Conservation (phyloP, 1,284 basidiomycete genomes). For the Fomitopsis schrenkii region DNA sequence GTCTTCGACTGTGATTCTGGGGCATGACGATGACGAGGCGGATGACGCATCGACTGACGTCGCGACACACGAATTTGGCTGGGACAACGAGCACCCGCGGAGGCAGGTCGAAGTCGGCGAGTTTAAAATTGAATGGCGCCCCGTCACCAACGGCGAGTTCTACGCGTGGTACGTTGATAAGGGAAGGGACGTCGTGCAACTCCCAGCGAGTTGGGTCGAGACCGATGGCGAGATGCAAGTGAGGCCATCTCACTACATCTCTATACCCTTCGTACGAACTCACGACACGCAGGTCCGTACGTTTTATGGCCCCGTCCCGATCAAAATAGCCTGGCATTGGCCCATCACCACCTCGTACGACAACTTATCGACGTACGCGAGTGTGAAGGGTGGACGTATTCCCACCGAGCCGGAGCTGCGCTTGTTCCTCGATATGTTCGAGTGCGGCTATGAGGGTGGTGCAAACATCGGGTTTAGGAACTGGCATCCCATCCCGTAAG, state of each 20-base stretch:
- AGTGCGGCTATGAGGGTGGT: slow-evolving; percentile 66
- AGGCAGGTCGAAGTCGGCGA: slow-evolving; percentile 51
- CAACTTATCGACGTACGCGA: slow-evolving; percentile 78
- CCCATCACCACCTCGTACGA: slow-evolving; percentile 82
- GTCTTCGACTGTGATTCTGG: slow-evolving; percentile 60
- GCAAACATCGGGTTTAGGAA: slow-evolving; percentile 86
- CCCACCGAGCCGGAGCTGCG: slow-evolving; percentile 90
- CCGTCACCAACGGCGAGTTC: slow-evolving; percentile 83
- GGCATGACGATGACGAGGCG: slow-evolving; percentile 82
- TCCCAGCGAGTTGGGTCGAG: slow-evolving; percentile 70
- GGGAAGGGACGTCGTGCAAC: slow-evolving; percentile 33
- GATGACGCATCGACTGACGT: slow-evolving; percentile 53
- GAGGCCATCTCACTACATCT: slow-evolving; percentile 11
- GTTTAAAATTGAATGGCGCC: slow-evolving; percentile 80
- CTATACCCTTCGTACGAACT: background rate
- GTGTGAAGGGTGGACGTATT: slow-evolving; percentile 83
- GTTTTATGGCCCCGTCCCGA: slow-evolving; percentile 79
- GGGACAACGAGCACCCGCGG: slow-evolving; percentile 91
- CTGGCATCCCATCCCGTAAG: slow-evolving; percentile 92
- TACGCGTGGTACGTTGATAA: slow-evolving; percentile 50
- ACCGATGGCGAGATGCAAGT: slow-evolving; percentile 49
- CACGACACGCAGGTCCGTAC: slow-evolving; percentile 61
- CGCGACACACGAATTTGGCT: slow-evolving; percentile 78
- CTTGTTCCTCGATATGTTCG: slow-evolving; percentile 70
- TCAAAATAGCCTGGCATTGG: slow-evolving; percentile 81